Conservation (phyloP, 306 rosid genomes). For the Cicer judaicum region DNA sequence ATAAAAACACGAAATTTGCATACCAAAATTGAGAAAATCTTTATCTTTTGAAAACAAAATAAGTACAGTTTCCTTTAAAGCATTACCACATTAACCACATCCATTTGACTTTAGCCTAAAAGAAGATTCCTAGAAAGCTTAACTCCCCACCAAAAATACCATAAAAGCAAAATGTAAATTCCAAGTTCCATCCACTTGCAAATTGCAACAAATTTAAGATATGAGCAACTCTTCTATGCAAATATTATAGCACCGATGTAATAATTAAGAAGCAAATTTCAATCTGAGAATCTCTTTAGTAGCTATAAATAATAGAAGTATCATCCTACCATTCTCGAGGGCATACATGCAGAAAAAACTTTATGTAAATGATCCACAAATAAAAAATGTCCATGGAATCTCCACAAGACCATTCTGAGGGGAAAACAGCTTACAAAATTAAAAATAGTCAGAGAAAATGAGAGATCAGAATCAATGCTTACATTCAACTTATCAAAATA, state of each 20-base stretch:
- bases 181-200: constrained; percentile 20
- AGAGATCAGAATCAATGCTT: constrained; percentile 42
- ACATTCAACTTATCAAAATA: constrained; percentile 65
- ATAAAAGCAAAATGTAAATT: background rate
- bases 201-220: constrained; percentile 4
- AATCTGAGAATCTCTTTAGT: background rate
- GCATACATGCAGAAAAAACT: background rate
- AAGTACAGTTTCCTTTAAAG: constrained; percentile 3
- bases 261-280: background rate
- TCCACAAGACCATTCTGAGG: background rate
- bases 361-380: background rate
- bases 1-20: background rate
- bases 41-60: constrained; percentile 11
- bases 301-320: constrained; percentile 4
- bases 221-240: background rate
- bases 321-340: background rate
- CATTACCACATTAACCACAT: background rate
- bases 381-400: constrained; percentile 1
- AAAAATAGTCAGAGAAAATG: constrained; percentile 14
- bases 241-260: background rate
- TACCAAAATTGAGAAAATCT: background rate
- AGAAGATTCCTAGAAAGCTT: constrained; percentile 10
- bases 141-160: constrained; percentile 2
- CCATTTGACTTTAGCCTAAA: background rate
- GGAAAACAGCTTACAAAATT: constrained; percentile 6